These are phyloP conservation scores for Coelastrella sp. DNA, from an alignment of 139 green algal species.

Conservation along the genomic window DNA sequence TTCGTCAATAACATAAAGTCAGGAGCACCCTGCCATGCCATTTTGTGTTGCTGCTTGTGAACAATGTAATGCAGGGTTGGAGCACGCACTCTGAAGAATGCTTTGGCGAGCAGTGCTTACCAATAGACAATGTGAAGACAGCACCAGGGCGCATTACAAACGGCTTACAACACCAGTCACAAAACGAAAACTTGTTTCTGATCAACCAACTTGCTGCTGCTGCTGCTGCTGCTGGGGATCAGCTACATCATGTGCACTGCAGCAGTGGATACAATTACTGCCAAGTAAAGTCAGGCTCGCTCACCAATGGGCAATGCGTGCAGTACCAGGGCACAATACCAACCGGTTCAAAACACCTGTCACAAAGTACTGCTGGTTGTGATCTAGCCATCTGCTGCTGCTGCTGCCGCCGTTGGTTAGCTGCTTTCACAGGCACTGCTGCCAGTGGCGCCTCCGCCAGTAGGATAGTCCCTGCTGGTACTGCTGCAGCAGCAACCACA, in stretches of 20 bases:
- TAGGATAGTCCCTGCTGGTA: background rate
- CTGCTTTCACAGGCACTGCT: conserved; percentile 11
- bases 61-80: no score
- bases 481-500: conserved; percentile 5
- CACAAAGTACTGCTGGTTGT: background rate
- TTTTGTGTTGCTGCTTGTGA: no score
- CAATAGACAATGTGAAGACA: conserved; percentile 13
- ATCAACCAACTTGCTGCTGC: no score
- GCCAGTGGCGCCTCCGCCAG: conserved; percentile 21
- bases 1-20: no score
- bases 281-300: background rate
- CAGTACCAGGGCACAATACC: background rate
- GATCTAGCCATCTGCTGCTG: background rate
- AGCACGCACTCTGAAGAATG: no score
- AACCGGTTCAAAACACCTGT: conserved; percentile 21
- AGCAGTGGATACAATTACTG: no score
- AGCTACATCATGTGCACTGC: background rate
- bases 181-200: background rate
- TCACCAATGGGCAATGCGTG: conserved; percentile 18
- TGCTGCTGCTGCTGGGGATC: no score
- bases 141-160: background rate
- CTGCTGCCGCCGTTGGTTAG: conserved; percentile 3
- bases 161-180: conserved; percentile 18
- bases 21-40: no score
- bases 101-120: background rate